Percentiles rank a stretch among this genome's conserved stretches.
Conservation (phyloP, 75 land plant genomes). For the Pinus taeda region DNA sequence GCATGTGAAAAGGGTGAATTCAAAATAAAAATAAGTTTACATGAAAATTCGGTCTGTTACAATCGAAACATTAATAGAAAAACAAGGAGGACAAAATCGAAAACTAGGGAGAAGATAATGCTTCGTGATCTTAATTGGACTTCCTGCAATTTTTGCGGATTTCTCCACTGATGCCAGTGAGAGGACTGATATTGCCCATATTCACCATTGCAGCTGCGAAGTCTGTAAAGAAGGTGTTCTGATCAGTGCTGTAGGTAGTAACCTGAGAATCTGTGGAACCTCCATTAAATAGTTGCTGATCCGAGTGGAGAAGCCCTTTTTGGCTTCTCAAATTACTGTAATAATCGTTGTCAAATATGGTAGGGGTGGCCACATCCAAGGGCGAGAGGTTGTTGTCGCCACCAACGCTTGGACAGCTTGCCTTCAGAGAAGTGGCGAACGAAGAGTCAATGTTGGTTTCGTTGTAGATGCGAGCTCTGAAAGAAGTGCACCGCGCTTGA, state of each 20-base stretch:
- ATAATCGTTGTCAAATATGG: constrained; percentile 25
- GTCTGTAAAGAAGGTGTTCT: not conserved
- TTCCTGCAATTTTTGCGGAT: constrained; percentile 15
- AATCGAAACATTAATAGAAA: too few species aligned
- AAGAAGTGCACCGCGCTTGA: constrained; percentile 25
- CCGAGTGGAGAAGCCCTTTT: constrained; percentile 24
- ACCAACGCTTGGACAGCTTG: constrained; percentile 45
- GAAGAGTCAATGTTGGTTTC: constrained; percentile 46
- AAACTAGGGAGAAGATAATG: too few species aligned
- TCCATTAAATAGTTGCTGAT: constrained; percentile 19
- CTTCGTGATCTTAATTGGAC: not conserved
- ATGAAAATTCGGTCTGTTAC: too few species aligned
- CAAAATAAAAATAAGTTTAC: too few species aligned
- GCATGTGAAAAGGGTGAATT: too few species aligned
- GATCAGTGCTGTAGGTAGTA: constrained; percentile 1
- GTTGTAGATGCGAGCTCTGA: constrained; percentile 42
- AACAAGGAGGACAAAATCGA: too few species aligned
- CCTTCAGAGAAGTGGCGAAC: constrained; percentile 24
- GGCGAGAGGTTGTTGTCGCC: not conserved
- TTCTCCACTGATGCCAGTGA: constrained; percentile 1
- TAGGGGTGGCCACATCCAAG: constrained; percentile 23
- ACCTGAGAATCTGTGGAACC: constrained; percentile 7
- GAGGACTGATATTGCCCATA: constrained; percentile 10
- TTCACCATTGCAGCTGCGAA: constrained; percentile 14
- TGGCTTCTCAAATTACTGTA: constrained; percentile 11